Conservation (phyloP, 768 basidiomycete genomes). For the Pleurotus eryngii region DNA sequence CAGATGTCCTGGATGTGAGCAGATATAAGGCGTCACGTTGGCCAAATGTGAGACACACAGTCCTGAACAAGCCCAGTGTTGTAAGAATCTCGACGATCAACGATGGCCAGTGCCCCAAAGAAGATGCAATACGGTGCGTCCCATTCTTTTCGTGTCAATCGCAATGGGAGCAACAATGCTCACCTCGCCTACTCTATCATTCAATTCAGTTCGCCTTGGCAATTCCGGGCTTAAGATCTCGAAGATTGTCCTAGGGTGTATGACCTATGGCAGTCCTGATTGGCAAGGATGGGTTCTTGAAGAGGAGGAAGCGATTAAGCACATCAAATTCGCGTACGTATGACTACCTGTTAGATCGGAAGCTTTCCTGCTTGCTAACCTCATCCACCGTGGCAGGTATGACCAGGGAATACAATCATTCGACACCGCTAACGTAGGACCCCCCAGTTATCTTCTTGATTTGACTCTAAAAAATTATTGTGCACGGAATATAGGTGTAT, state of each 20-base stretch:
- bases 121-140: no score
- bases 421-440: constrained; percentile 46
- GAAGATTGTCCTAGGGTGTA: constrained; percentile 58
- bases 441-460: no score
- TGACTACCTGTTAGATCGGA: neutral
- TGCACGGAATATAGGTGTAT: constrained; percentile 40
- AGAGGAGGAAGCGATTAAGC: constrained; percentile 47
- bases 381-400: constrained; percentile 29
- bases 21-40: neutral
- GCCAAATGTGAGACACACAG: neutral
- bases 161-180: no score
- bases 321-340: constrained; percentile 45
- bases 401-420: constrained; percentile 62
- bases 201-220: constrained; percentile 36
- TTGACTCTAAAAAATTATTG: no score
- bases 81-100: neutral
- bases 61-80: neutral
- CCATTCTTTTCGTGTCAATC: no score
- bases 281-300: constrained; percentile 46
- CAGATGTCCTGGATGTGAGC: no score
- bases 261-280: constrained; percentile 50
- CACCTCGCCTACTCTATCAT: neutral
- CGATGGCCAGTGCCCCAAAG: neutral
- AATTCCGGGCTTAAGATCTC: constrained; percentile 60
- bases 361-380: neutral